These are phyloP conservation scores for Dendrocalamus latiflorus DNA, from an alignment of 202 grass and related monocot genomes.

Conservation along the genomic window DNA sequence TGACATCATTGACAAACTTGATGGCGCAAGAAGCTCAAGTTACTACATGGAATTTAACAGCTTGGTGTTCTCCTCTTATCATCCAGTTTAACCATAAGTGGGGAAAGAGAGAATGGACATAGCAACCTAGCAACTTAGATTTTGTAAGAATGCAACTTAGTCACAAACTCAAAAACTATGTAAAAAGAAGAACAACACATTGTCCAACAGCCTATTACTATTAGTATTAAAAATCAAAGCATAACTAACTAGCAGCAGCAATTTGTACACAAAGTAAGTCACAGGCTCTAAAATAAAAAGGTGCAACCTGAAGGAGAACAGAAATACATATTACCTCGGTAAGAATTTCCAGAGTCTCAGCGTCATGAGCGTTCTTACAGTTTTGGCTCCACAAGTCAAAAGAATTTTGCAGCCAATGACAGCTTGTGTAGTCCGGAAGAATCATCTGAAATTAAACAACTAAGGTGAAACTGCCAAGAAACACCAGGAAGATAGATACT, in stretches of 20 bases:
- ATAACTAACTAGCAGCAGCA: neutral
- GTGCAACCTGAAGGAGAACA: slow-evolving; percentile 14
- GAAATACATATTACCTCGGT: slow-evolving; percentile 54
- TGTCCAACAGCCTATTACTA: neutral
- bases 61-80: neutral
- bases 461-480: slow-evolving; percentile 39
- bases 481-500: neutral
- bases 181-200: neutral
- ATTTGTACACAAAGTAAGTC: no score
- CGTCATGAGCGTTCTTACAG: slow-evolving; percentile 51
- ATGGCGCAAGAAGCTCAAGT: neutral
- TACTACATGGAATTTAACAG: neutral
- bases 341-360: slow-evolving; percentile 75
- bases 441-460: slow-evolving; percentile 79
- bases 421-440: slow-evolving; percentile 63
- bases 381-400: slow-evolving; percentile 58
- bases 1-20: neutral
- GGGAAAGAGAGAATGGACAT: neutral
- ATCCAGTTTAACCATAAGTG: neutral
- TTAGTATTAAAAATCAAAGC: neutral
- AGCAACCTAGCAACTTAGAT: slow-evolving; percentile 1
- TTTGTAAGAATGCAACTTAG: neutral
- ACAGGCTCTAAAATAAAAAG: no score
- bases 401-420: slow-evolving; percentile 60
- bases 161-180: slow-evolving; percentile 2